phyloP scores from a whole-genome alignment of 2,329 filamentous ascomycete species.

The Apiospora aurea region DNA sequence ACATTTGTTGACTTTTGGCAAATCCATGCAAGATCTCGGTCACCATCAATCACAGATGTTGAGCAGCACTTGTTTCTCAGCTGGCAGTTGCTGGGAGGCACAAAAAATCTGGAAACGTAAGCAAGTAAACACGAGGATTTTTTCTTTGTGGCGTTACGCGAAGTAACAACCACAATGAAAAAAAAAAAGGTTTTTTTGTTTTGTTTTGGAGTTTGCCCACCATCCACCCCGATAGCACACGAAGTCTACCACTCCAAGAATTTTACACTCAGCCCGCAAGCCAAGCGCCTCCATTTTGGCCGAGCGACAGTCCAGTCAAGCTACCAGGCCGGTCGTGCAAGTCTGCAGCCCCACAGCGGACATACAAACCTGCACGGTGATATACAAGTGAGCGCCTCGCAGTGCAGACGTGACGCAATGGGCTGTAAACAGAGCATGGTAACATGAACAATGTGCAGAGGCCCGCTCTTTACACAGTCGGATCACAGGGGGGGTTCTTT shows the following conservation, averaged over 20 bases:
- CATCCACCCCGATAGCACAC: conserved; percentile 11
- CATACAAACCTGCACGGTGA: neutral
- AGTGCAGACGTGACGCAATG: conserved; percentile 14
- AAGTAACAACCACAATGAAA: conserved; percentile 4
- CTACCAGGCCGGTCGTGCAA: neutral
- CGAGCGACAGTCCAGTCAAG: conserved; percentile 8
- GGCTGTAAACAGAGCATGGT: conserved; percentile 8
- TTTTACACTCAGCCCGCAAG: neutral
- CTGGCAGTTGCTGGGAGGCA: neutral
- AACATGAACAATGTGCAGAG: conserved; percentile 14
- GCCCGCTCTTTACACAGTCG: conserved; percentile 16
- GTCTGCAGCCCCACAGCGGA: conserved; percentile 9
- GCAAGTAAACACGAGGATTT: neutral
- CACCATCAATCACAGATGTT: too few species aligned
- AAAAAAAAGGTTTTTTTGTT: neutral
- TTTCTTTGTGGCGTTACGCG: neutral
- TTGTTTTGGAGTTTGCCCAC: conserved; percentile 9
- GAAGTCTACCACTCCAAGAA: conserved; percentile 19
- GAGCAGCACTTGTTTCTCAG: neutral
- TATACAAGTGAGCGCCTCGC: neutral
- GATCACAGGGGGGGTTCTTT: neutral
- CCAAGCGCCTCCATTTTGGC: conserved; percentile 19
- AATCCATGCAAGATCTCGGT: too few species aligned
- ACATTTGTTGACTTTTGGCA: too few species aligned
- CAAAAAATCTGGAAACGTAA: neutral